These are phyloP conservation scores for Panaeolus cyanescens DNA, from an alignment of 768 basidiomycete species.

Conservation along the genomic window DNA sequence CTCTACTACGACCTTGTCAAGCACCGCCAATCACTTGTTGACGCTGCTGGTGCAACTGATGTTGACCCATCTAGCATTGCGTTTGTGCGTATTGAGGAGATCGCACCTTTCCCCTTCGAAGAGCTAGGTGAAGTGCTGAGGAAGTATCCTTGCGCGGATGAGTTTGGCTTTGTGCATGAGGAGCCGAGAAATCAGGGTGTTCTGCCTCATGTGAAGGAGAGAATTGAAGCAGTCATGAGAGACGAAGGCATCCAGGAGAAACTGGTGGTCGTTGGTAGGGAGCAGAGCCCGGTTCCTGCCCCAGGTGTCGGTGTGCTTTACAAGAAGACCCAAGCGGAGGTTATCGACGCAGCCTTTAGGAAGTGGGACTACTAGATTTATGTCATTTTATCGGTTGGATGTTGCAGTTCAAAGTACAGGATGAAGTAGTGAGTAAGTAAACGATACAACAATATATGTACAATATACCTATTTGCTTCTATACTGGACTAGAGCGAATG, in stretches of 20 bases:
- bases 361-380: conserved; percentile 15
- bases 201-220: conserved; percentile 62
- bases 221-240: conserved; percentile 56
- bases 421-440: too few relatives aligned
- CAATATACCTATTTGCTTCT: too few relatives aligned
- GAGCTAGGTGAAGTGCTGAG: conserved; percentile 47
- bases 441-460: too few relatives aligned
- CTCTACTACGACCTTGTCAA: conserved; percentile 86
- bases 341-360: conserved; percentile 62
- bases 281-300: conserved; percentile 73
- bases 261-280: conserved; percentile 65
- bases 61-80: conserved; percentile 40
- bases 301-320: conserved; percentile 77
- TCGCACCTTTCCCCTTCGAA: conserved; percentile 84
- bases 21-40: conserved; percentile 56
- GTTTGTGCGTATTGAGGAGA: conserved; percentile 80
- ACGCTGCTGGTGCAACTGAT: conserved; percentile 14
- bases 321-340: conserved; percentile 58
- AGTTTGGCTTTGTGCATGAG: conserved; percentile 78
- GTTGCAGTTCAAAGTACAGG: too few relatives aligned
- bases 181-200: conserved; percentile 90
- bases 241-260: conserved; percentile 14
- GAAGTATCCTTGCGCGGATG: conserved; percentile 42
- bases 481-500: too few relatives aligned
- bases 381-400: too few relatives aligned